A percentile compares a stretch with the other conserved stretches of the same genome.
Evolutionary conservation across 2,329 filamentous ascomycete genomes (phyloP).

Genomic region (Aspergillus jensenii): DNA sequence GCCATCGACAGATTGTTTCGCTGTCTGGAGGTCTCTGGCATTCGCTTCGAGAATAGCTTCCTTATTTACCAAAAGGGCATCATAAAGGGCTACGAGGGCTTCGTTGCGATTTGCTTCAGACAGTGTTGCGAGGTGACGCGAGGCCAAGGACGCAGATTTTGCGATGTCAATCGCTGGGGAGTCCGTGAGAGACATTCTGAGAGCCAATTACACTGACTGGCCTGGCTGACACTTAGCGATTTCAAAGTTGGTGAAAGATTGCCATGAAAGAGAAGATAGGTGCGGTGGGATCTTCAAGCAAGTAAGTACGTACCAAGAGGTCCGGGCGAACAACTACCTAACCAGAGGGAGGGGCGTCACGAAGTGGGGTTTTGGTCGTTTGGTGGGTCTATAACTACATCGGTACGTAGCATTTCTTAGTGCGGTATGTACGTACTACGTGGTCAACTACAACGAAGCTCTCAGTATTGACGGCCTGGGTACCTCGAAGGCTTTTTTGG

Average conservation of each 20-base stretch:
- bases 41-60: constrained; percentile 84
- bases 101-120: constrained; percentile 75
- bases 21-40: constrained; percentile 73
- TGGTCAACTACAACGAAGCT: too few relatives aligned
- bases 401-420: too few relatives aligned
- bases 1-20: constrained; percentile 69
- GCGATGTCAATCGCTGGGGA: constrained; percentile 77
- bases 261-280: background rate
- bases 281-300: background rate
- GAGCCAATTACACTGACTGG: background rate
- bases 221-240: too few relatives aligned
- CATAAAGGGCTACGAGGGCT: constrained; percentile 79
- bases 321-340: too few relatives aligned
- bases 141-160: constrained; percentile 73
- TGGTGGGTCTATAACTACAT: too few relatives aligned
- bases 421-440: too few relatives aligned
- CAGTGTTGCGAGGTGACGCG: constrained; percentile 78
- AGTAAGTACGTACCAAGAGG: too few relatives aligned
- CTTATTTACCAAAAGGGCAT: constrained; percentile 68
- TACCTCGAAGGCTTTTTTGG: too few relatives aligned
- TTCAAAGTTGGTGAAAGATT: background rate
- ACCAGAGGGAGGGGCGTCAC: too few relatives aligned
- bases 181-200: constrained; percentile 81
- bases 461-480: too few relatives aligned
- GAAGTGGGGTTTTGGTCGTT: too few relatives aligned